Percentiles rank a stretch among this genome's conserved stretches.
Conservation (phyloP, 1,284 basidiomycete genomes). For the Phenoliferia sp. region DNA sequence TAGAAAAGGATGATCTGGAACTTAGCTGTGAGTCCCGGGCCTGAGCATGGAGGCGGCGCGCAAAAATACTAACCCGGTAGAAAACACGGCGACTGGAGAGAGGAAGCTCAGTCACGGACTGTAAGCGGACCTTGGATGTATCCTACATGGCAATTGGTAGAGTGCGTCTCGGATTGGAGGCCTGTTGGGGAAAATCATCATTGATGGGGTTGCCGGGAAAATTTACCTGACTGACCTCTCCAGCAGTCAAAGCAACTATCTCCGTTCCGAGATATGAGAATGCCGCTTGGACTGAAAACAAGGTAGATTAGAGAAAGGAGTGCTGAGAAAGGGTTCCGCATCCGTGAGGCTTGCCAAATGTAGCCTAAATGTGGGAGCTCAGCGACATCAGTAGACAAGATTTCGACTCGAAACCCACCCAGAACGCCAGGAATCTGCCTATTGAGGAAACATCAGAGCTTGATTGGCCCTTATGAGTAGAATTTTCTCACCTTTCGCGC, state of each 20-base stretch:
- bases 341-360: not conserved
- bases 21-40: no score
- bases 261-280: conserved; percentile 83
- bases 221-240: conserved; percentile 46
- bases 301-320: not conserved
- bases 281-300: conserved; percentile 51
- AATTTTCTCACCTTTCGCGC: no score
- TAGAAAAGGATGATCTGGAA: no score
- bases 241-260: conserved; percentile 64
- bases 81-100: no score
- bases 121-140: no score
- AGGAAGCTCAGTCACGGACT: no score
- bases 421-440: conserved; percentile 45
- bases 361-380: not conserved
- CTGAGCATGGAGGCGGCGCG: no score
- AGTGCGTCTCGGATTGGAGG: conserved; percentile 53
- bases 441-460: no score
- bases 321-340: not conserved
- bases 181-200: conserved; percentile 41
- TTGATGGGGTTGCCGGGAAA: not conserved
- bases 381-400: not conserved
- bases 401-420: conserved; percentile 3
- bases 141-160: no score
- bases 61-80: no score
- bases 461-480: no score